Percentiles rank a stretch among this genome's conserved stretches.
Evolutionary conservation across 371 early-diverging fungal genomes (phyloP).

Genomic region (Zychaea mexicana): DNA sequence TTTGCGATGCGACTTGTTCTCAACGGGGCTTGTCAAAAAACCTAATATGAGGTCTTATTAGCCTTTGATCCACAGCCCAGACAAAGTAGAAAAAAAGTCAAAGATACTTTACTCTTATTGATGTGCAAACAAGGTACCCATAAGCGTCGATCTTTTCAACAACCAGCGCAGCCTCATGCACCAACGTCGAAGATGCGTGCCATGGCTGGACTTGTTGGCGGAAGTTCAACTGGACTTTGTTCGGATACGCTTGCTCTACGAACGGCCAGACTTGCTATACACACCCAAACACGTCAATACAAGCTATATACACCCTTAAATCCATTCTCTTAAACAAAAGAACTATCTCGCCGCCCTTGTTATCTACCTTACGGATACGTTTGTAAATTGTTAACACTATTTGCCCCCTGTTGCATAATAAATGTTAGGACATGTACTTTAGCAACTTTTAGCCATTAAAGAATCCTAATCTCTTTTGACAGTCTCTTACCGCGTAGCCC

Average conservation of each 20-base stretch:
- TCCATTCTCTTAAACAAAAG: too few species aligned
- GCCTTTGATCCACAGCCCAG: too few species aligned
- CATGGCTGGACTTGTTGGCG: constrained; percentile 87
- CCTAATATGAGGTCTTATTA: constrained; percentile 13
- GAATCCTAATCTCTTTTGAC: neutral
- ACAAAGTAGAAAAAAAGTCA: too few species aligned
- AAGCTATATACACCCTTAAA: too few species aligned
- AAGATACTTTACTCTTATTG: constrained; percentile 55
- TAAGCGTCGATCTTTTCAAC: constrained; percentile 63
- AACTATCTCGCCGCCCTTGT: neutral
- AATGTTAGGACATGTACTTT: neutral
- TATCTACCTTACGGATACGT: constrained; percentile 43
- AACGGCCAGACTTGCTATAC: constrained; percentile 61
- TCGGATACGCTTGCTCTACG: constrained; percentile 50
- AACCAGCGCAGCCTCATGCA: constrained; percentile 83
- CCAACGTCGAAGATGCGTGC: constrained; percentile 76
- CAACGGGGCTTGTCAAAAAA: constrained; percentile 73
- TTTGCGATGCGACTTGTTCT: constrained; percentile 55
- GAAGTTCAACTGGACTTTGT: constrained; percentile 63
- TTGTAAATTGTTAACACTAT: constrained; percentile 65
- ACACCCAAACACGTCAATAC: too few species aligned
- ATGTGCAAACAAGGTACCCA: constrained; percentile 55
- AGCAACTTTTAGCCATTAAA: too few species aligned
- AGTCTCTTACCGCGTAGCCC: constrained; percentile 59
- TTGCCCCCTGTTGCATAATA: too few species aligned